A percentile compares a stretch with the other conserved stretches of the same genome.
phyloP scores from a whole-genome alignment of 2,329 filamentous ascomycete species.

The Zalaria sp. region DNA sequence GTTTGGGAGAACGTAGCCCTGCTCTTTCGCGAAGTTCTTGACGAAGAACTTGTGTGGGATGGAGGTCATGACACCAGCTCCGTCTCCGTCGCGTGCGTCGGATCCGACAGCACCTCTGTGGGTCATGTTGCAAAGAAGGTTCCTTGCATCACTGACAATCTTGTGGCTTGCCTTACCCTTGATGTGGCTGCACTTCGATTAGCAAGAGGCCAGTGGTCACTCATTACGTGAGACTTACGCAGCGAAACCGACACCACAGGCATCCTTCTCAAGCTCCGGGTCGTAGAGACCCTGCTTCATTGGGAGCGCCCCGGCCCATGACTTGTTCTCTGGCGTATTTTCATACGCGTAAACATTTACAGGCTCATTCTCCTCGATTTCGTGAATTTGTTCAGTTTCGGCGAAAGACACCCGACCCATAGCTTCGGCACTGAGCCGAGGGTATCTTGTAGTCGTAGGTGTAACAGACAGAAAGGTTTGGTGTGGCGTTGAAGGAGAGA shows the following conservation, averaged over 20 bases:
- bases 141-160: constrained; percentile 90
- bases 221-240: constrained; percentile 49
- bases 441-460: not conserved
- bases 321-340: constrained; percentile 63
- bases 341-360: constrained; percentile 70
- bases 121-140: constrained; percentile 99
- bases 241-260: constrained; percentile 97
- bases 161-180: constrained; percentile 97
- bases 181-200: constrained; percentile 55
- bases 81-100: constrained; percentile 93
- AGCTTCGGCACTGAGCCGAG: constrained; percentile 38
- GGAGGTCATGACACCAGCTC: constrained; percentile 98
- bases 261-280: constrained; percentile 93
- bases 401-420: constrained; percentile 40
- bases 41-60: constrained; percentile 97
- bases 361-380: constrained; percentile 35
- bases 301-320: constrained; percentile 88
- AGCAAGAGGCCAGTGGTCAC: constrained; percentile 9
- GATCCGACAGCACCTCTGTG: constrained; percentile 96
- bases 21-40: constrained; percentile 93
- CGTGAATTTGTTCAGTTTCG: constrained; percentile 33
- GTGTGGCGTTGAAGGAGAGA: not conserved
- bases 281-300: constrained; percentile 98
- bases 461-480: not conserved
- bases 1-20: constrained; percentile 73